A percentile compares a stretch with the other conserved stretches of the same genome.
Conservation (phyloP, 2,329 filamentous ascomycete species). For the Colletotrichum scovillei region DNA sequence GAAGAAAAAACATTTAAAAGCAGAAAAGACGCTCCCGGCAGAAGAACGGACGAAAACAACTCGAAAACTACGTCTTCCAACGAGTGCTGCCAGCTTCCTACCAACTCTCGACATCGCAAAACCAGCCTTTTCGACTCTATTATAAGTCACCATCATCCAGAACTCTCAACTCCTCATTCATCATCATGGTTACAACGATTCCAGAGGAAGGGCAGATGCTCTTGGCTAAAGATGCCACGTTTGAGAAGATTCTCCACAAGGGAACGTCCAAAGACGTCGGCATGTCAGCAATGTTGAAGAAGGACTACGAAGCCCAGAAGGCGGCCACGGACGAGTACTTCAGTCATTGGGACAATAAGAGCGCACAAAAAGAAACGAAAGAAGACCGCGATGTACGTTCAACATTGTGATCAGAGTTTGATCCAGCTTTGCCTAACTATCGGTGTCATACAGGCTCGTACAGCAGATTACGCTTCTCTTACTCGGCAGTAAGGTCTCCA, state of each 20-base stretch:
- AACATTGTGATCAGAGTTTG: neutral
- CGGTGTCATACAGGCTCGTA: slow-evolving; percentile 68
- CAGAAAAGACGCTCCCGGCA: neutral
- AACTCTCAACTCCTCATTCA: neutral
- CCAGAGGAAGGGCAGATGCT: slow-evolving; percentile 9
- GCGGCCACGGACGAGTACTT: slow-evolving; percentile 92
- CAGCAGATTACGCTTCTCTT: slow-evolving; percentile 90
- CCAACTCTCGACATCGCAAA: neutral
- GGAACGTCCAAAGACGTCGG: slow-evolving; percentile 71
- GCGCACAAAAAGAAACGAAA: slow-evolving; percentile 81
- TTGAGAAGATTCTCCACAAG: slow-evolving; percentile 81
- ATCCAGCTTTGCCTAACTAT: neutral
- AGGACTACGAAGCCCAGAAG: slow-evolving; percentile 80
- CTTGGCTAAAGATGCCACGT: slow-evolving; percentile 71
- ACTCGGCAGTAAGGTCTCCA: slow-evolving; percentile 82
- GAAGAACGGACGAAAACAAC: neutral
- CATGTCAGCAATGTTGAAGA: slow-evolving; percentile 84
- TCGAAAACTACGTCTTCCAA: neutral
- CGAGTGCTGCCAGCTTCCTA: neutral
- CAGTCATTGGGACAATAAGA: slow-evolving; percentile 95
- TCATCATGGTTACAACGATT: neutral
- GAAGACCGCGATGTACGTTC: slow-evolving; percentile 78
- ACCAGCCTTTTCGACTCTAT: neutral
- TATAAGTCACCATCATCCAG: neutral
- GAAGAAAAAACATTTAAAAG: neutral